Percentiles rank a stretch among this genome's conserved stretches.
phyloP scores from a whole-genome alignment of 2,329 filamentous ascomycete genomes.

The Torrubiella hemipterigena region DNA sequence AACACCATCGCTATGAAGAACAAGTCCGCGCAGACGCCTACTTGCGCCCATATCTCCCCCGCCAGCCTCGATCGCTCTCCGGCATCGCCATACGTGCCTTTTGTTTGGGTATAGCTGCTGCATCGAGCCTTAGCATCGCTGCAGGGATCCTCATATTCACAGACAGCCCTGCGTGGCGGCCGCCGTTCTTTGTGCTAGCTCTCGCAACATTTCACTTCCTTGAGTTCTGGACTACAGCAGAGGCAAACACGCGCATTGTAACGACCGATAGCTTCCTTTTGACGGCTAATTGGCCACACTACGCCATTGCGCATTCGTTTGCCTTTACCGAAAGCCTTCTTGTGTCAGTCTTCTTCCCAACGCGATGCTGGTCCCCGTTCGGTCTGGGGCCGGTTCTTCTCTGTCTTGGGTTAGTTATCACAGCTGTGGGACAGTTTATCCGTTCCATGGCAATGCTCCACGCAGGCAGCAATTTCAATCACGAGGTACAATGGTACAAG shows the following conservation, averaged over 20 bases:
- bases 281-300: slow-evolving; percentile 70
- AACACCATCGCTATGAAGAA: slow-evolving; percentile 15
- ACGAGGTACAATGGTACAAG: slow-evolving; percentile 63
- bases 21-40: slow-evolving; percentile 11
- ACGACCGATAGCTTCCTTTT: slow-evolving; percentile 70
- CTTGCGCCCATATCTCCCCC: slow-evolving; percentile 23
- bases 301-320: slow-evolving; percentile 68
- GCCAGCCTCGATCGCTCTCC: slow-evolving; percentile 42
- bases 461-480: slow-evolving; percentile 86
- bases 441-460: slow-evolving; percentile 80
- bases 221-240: slow-evolving; percentile 85
- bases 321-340: slow-evolving; percentile 64
- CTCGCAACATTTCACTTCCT: slow-evolving; percentile 87
- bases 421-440: slow-evolving; percentile 59
- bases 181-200: slow-evolving; percentile 53
- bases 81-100: slow-evolving; percentile 49
- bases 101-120: slow-evolving; percentile 34
- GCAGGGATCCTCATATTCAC: slow-evolving; percentile 21
- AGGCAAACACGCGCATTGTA: slow-evolving; percentile 66
- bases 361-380: slow-evolving; percentile 31
- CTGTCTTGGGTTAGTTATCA: slow-evolving; percentile 48
- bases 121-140: slow-evolving; percentile 20
- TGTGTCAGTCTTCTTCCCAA: slow-evolving; percentile 43
- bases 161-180: slow-evolving; percentile 42
- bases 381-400: slow-evolving; percentile 28